A percentile compares a stretch with the other conserved stretches of the same genome.
Conservation (phyloP, 2,329 filamentous ascomycete genomes). For the Neofusicoccum ribis region DNA sequence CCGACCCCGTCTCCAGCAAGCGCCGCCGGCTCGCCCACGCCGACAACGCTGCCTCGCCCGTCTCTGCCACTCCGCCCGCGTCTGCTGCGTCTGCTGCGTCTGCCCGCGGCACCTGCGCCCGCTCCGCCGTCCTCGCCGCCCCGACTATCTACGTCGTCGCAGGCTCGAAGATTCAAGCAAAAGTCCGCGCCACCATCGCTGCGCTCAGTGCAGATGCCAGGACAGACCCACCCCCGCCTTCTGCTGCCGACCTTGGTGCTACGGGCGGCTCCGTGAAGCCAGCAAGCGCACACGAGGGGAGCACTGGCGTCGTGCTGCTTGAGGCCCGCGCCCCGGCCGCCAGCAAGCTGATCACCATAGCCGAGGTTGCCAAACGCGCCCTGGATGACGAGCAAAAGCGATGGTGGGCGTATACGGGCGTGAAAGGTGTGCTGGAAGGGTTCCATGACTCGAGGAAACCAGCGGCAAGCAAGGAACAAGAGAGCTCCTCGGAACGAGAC, state of each 20-base stretch:
- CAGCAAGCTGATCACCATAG: slow-evolving; percentile 67
- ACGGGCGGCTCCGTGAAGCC: no score
- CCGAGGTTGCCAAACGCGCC: slow-evolving; percentile 57
- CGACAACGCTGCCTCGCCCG: background rate
- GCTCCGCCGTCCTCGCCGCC: background rate
- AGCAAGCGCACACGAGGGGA: background rate
- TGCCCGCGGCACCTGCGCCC: background rate
- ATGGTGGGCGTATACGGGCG: slow-evolving; percentile 41
- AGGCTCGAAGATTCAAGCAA: slow-evolving; percentile 14
- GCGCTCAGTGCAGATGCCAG: background rate
- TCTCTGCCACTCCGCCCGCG: background rate
- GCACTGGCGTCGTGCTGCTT: background rate
- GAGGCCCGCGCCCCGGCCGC: slow-evolving; percentile 33
- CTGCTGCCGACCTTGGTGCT: background rate
- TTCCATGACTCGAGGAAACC: background rate
- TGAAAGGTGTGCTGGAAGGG: slow-evolving; percentile 30
- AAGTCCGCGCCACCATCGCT: slow-evolving; percentile 11
- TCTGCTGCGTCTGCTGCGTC: background rate
- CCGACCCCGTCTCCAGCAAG: slow-evolving; percentile 10
- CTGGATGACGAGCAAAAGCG: slow-evolving; percentile 47
- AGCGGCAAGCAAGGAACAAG: background rate
- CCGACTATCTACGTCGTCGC: slow-evolving; percentile 9
- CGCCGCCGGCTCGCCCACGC: slow-evolving; percentile 11
- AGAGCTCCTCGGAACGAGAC: background rate
- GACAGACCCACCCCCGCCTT: background rate